Base-by-base conservation (phyloP, 768 basidiomycete species). In the Amylocystis lapponica region DNA sequence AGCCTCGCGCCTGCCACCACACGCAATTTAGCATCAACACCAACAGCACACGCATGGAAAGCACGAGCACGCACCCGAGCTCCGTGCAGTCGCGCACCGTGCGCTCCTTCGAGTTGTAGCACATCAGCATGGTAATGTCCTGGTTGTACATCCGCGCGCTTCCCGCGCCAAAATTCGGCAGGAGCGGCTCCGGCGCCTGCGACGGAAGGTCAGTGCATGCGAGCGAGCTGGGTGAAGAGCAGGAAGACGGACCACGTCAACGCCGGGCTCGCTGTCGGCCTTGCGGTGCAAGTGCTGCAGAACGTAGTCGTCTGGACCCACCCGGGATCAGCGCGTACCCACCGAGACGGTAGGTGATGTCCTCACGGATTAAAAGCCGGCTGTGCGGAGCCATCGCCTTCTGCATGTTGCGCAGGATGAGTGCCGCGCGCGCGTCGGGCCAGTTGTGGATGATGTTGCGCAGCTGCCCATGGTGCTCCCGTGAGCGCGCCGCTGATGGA, bases 151-250 rank as follows among this genome's bases (percentile, higher is more conserved):
- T 58, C 5, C 66, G 55, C 27, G 67, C 54, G 31, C 58, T 60
- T 2, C 69, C 74, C 6, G 65, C 60, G 14, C 72, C 73, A 39
- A 67, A 75, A 52, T 75, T 75, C 5, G 74, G 64, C 2, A 76
- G 60, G 37, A 78, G 55, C 0, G 72, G 75, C 40, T 67, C 65
- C 0, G 72, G 74, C 1, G 70, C 72, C 47, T 59, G 49, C 23
- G 20, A 38, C 11, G 13, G 20, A 22, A 7, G 25, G 17, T 26
- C 6, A 22, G 14, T 19, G n/a, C 17, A 12, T 30, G 34, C 32
- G 11, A 25, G 9, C 23, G 8, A 10, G 12, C 41, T 34, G 42
- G 44, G n/a, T n/a, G n/a, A n/a, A n/a, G n/a, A n/a, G n/a, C n/a
- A n/a, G n/a, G n/a, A n/a, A n/a, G n/a, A n/a, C n/a, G n/a, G n/a